Conservation (phyloP, 139 green algal genomes). For the Volvox africanus region DNA sequence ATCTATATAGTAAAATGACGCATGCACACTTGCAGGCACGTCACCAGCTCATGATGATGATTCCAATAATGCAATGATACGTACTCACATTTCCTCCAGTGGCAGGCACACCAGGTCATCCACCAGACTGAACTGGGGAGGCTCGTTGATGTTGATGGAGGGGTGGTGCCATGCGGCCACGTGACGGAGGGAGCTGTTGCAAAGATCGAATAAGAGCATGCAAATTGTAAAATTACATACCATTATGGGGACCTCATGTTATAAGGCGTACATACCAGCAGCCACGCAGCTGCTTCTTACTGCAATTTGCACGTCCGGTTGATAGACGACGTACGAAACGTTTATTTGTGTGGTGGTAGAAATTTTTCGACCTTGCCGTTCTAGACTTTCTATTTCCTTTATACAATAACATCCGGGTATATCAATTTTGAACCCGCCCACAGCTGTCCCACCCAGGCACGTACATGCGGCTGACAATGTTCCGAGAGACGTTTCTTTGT, state of each 20-base stretch:
- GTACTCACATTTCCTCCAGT: conserved; percentile 33
- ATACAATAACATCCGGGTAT: background rate
- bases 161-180: conserved; percentile 19
- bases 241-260: background rate
- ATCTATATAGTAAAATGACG: too few species aligned
- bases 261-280: too few species aligned
- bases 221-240: background rate
- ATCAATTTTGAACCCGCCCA: background rate
- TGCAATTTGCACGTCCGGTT: too few species aligned
- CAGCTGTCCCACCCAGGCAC: background rate
- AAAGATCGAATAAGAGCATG: background rate
- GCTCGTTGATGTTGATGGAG: background rate
- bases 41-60: background rate
- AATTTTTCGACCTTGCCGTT: background rate
- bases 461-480: background rate
- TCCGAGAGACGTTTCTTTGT: background rate
- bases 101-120: conserved; percentile 31
- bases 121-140: conserved; percentile 34
- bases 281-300: too few species aligned
- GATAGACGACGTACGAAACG: too few species aligned
- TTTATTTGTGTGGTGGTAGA: background rate
- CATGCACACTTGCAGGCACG: background rate
- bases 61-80: background rate
- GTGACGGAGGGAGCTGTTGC: conserved; percentile 6
- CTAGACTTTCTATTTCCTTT: background rate